phyloP scores from a whole-genome alignment of 2,329 filamentous ascomycete genomes.

The Sclerotiophoma versabilis region DNA sequence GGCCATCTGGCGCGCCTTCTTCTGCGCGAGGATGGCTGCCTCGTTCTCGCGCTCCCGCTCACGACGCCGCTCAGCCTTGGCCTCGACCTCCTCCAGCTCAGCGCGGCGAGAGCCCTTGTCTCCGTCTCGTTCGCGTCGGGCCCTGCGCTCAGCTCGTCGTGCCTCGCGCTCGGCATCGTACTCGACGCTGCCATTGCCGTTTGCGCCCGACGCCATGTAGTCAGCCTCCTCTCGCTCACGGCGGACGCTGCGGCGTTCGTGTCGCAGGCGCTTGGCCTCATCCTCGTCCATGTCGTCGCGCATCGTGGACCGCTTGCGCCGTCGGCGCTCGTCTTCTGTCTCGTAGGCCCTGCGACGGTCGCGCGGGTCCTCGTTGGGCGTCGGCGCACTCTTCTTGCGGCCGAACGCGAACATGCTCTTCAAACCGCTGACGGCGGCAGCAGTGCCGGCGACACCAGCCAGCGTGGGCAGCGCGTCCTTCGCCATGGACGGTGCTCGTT shows the following conservation, averaged over 20 bases:
- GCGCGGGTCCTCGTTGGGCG: conserved; percentile 38
- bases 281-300: conserved; percentile 45
- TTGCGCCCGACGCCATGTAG: conserved; percentile 35
- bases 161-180: conserved; percentile 48
- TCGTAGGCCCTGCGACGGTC: conserved; percentile 46
- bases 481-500: conserved; percentile 66
- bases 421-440: conserved; percentile 59
- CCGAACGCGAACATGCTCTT: conserved; percentile 60
- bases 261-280: conserved; percentile 47
- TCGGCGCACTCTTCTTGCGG: conserved; percentile 41
- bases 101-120: conserved; percentile 46
- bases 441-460: conserved; percentile 39
- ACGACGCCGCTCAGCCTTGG: conserved; percentile 46
- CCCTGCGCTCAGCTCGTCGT: conserved; percentile 44
- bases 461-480: conserved; percentile 58
- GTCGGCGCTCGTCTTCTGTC: conserved; percentile 47
- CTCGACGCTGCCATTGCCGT: conserved; percentile 40
- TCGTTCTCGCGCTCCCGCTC: conserved; percentile 49
- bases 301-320: conserved; percentile 48
- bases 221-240: conserved; percentile 38
- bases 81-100: conserved; percentile 46
- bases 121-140: conserved; percentile 38
- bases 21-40: conserved; percentile 42
- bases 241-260: conserved; percentile 46
- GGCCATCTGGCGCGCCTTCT: conserved; percentile 47